Evolutionary conservation across 306 rosid genomes (phyloP), one percentile per base, ranked within the genome.

Genomic region (Fagus crenata): DNA sequence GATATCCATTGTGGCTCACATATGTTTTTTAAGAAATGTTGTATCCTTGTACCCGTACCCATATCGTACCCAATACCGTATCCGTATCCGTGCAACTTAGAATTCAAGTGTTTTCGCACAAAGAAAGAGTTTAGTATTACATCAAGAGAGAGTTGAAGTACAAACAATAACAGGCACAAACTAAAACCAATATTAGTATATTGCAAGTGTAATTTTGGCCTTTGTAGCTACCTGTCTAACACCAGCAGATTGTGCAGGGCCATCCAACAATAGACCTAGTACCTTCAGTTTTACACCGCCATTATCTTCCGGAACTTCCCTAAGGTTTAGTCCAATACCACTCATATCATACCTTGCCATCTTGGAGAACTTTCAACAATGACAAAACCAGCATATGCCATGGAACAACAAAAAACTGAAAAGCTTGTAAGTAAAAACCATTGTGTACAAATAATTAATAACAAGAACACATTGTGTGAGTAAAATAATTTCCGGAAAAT

Each of bases 341-440:
- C 92, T 92, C 96, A 95, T 83, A 89, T 95, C 98, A 89, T 90
- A 95, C 93, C 93, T 92, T 72, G 96, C 97, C 98, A 95, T 95
- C 92, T 90, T 95, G 90, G 97, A 90, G 92, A 95, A 95, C 98
- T 95, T 88, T 79, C 72, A 85, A 84, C 80, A 81, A 56, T 63
- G 76, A 59, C 49, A 82, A 74, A 81, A 78, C 81, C 54, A 56
- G 77, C 84, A 80, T 40, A 78, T 61, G 80, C 82, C 83, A 83
- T 75, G 77, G 77, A 86, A 83, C 76, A 80, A 86, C 85, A 80
- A 84, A 80, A 84, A 81, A 54, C 71, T 73, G 49, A 81, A 81
- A 80, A 86, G 32, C 75, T 77, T 39, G 77, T 75, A 74, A 41
- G 81, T 79, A 59, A 74, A 53, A 75, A 73, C n/a, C 42, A 41